Base-by-base conservation (phyloP, 208 protist species). In the Strigomonas culicis region DNA sequence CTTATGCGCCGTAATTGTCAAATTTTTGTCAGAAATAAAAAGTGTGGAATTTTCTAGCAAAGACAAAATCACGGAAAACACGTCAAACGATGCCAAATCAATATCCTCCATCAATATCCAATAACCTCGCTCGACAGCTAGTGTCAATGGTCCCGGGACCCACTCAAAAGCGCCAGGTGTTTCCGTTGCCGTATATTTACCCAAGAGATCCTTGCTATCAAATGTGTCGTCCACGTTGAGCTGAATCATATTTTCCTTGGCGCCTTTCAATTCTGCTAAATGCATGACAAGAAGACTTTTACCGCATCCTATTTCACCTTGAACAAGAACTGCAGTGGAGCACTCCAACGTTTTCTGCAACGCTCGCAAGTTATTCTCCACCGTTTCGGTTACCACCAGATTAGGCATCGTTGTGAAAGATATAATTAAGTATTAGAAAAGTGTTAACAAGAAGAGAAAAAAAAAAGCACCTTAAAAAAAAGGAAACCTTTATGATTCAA, bases 51-150 rank as follows among this genome's bases (percentile, higher is more conserved):
- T 92, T 62, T 99, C 98, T 1, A 99, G 72, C 0, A 99, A 80
- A 1, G 98, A 96, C 7, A 98, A 82, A 7, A 99, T 68, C 2
- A 99, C 90, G 0, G 97, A 95, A 27, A 99, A 87, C 1, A 99
- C 96, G 57, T 99, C 99, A 58, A 98, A 88, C 2, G 98, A 98
- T 15, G 98, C 97, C 13, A 98, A 74, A 77, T 99, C 98, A 51
- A 99, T 96, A 79, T 99, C 98, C 62, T 99, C 99, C 71, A 99
- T 97, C 11, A 99, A 59, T 58, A 99, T 85, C 98, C 98, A 99
- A 46, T 86, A 82, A 3, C 98, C 99, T 44, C 98, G 81, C 64
- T 80, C 43, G 10, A 99, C 98, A 11, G 98, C 98, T 24, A 91
- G 77, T 31, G 98, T 98, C 49, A 99, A 74, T 15, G 96, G 95